Evolutionary conservation across 345 rosid genomes (phyloP).

Genomic region (Nasturtium officinale): DNA sequence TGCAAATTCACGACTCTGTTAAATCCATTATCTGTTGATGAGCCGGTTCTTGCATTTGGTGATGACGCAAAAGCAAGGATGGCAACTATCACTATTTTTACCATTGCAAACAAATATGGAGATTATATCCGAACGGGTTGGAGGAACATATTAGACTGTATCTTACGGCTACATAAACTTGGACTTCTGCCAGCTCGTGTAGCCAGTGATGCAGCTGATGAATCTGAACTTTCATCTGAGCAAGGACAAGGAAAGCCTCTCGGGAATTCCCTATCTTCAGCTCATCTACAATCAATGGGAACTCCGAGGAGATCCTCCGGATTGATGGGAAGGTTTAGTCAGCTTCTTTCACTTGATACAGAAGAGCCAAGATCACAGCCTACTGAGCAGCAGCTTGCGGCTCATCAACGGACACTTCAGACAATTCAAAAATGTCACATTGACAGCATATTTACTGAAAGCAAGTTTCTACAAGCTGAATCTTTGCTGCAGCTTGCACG

Average conservation of each 20-base stretch:
- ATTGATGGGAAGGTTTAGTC: conserved; percentile 99
- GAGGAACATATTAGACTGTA: conserved; percentile 97
- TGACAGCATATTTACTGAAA: conserved; percentile 95
- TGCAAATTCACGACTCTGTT: conserved; percentile 94
- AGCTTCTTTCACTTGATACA: conserved; percentile 93
- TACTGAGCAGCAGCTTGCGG: conserved; percentile 96
- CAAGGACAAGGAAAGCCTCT: conserved; percentile 82
- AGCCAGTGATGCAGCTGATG: conserved; percentile 98
- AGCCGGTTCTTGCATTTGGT: conserved; percentile 95
- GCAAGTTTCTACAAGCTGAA: conserved; percentile 96
- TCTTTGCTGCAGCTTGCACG: conserved; percentile 90
- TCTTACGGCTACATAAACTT: conserved; percentile 88
- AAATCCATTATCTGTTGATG: conserved; percentile 84
- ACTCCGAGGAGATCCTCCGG: conserved; percentile 98
- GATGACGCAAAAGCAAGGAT: conserved; percentile 93
- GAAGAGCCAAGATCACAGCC: conserved; percentile 99
- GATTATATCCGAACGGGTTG: conserved; percentile 93
- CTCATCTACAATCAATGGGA: conserved; percentile 78
- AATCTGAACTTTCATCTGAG: conserved; percentile 81
- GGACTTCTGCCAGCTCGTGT: conserved; percentile 99
- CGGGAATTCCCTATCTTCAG: conserved; percentile 71
- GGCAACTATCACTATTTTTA: conserved; percentile 94
- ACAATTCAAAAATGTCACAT: conserved; percentile 97
- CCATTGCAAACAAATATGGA: conserved; percentile 96
- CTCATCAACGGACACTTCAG: conserved; percentile 94